Evolutionary conservation across 2,329 filamentous ascomycete species (phyloP).

Genomic region (Emmonsiellopsis sp.): DNA sequence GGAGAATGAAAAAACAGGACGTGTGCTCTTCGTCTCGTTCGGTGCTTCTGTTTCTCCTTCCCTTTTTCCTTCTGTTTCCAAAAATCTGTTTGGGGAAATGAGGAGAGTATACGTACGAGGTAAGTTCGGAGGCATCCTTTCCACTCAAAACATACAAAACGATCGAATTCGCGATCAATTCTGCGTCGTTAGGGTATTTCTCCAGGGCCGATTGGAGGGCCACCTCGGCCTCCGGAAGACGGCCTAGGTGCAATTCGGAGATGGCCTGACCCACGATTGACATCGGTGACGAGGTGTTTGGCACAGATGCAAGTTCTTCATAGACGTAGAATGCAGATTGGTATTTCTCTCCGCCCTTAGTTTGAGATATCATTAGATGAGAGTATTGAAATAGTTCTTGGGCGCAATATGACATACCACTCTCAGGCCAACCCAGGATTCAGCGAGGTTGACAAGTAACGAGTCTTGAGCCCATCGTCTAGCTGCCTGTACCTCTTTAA

Average conservation of each 20-base stretch:
- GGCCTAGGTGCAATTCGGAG: conserved; percentile 81
- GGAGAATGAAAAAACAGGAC: too few species aligned
- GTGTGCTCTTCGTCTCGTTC: too few species aligned
- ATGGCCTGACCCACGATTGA: conserved; percentile 82
- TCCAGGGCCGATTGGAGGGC: conserved; percentile 72
- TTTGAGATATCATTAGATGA: not conserved
- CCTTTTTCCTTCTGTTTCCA: too few species aligned
- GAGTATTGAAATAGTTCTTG: not conserved
- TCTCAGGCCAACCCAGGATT: conserved; percentile 88
- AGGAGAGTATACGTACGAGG: conserved; percentile 42
- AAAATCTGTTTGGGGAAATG: not conserved
- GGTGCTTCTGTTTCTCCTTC: too few species aligned
- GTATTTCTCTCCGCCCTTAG: conserved; percentile 84
- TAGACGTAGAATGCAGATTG: conserved; percentile 97
- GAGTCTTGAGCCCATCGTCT: conserved; percentile 94
- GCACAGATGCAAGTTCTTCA: conserved; percentile 85
- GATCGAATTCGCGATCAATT: conserved; percentile 73
- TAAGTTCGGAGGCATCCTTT: conserved; percentile 57
- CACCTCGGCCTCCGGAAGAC: conserved; percentile 78
- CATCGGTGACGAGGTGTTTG: conserved; percentile 66
- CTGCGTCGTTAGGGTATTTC: conserved; percentile 60
- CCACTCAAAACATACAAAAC: conserved; percentile 72
- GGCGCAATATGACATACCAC: conserved; percentile 48
- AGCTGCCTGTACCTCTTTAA: conserved; percentile 80
- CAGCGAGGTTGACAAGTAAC: conserved; percentile 83